A percentile compares a stretch with the other conserved stretches of the same genome.
These are phyloP conservation scores for Entomortierella parvispora DNA, from an alignment of 192 early-diverging fungal genomes.

Conservation along the genomic window DNA sequence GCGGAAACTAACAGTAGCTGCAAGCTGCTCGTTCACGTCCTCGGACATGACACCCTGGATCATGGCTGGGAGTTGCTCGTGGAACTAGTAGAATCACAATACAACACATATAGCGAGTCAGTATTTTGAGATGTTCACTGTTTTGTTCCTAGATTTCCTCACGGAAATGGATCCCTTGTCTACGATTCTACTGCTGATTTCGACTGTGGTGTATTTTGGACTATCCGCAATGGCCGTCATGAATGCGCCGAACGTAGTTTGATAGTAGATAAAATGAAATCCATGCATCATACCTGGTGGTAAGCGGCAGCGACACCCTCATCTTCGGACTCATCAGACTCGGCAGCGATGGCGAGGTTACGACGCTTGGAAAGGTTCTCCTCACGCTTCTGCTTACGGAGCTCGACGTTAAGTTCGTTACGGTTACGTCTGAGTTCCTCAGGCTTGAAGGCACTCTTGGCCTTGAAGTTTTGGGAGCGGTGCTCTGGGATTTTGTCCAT, in stretches of 20 bases:
- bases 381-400: constrained; percentile 95
- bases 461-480: constrained; percentile 85
- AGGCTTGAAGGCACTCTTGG: constrained; percentile 83
- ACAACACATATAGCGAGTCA: neutral
- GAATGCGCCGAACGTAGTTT: too few species aligned
- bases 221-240: too few species aligned
- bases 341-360: constrained; percentile 73
- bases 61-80: constrained; percentile 83
- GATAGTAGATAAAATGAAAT: too few species aligned
- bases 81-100: constrained; percentile 57
- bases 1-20: constrained; percentile 89
- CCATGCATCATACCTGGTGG: constrained; percentile 59
- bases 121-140: too few species aligned
- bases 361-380: constrained; percentile 94
- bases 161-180: too few species aligned
- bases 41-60: constrained; percentile 81
- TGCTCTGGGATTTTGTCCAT: constrained; percentile 68
- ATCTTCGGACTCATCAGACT: constrained; percentile 83
- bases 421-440: constrained; percentile 94
- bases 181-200: too few species aligned
- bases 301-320: constrained; percentile 65
- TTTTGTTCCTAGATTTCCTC: too few species aligned
- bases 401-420: constrained; percentile 92
- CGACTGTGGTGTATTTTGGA: too few species aligned
- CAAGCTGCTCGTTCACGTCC: constrained; percentile 81